phyloP scores from a whole-genome alignment of 148 eudicot genomes.

The Rheum nobile region DNA sequence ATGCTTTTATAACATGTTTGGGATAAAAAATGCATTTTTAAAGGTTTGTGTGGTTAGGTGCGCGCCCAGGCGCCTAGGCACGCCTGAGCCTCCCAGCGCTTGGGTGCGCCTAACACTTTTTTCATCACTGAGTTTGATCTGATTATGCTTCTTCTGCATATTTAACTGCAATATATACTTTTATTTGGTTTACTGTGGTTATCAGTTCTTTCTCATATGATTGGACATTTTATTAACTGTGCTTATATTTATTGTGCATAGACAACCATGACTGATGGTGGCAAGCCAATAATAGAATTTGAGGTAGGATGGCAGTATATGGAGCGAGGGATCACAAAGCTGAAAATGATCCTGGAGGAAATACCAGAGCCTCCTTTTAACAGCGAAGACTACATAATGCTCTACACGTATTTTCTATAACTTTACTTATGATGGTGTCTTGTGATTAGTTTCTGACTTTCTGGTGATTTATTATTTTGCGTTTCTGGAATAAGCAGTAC shows the following conservation, averaged over 20 bases:
- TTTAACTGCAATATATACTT: not conserved
- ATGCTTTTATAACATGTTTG: too few relatives aligned
- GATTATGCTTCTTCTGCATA: not conserved
- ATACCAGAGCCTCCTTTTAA: slow-evolving; percentile 18
- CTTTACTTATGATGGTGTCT: not conserved
- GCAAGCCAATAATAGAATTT: not conserved
- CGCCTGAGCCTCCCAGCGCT: too few relatives aligned
- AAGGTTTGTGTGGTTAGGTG: too few relatives aligned
- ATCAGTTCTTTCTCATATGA: not conserved
- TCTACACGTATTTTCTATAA: slow-evolving; percentile 22
- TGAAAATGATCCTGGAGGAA: slow-evolving; percentile 25
- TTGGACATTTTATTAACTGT: not conserved
- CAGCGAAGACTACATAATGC: slow-evolving; percentile 22
- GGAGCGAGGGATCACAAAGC: slow-evolving; percentile 27
- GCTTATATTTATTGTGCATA: not conserved
- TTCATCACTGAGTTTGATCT: not conserved
- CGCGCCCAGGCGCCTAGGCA: too few relatives aligned
- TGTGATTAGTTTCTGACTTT: not conserved
- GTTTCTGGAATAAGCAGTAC: slow-evolving; percentile 9
- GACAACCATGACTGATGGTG: slow-evolving; percentile 9
- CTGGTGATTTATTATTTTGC: not conserved
- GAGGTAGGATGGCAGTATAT: slow-evolving; percentile 23
- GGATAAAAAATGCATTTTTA: too few relatives aligned
- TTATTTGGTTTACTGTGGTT: not conserved
- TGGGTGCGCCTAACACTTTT: too few relatives aligned